phyloP scores from a whole-genome alignment of 2,329 filamentous ascomycete genomes.

The Xylariaceae sp. region DNA sequence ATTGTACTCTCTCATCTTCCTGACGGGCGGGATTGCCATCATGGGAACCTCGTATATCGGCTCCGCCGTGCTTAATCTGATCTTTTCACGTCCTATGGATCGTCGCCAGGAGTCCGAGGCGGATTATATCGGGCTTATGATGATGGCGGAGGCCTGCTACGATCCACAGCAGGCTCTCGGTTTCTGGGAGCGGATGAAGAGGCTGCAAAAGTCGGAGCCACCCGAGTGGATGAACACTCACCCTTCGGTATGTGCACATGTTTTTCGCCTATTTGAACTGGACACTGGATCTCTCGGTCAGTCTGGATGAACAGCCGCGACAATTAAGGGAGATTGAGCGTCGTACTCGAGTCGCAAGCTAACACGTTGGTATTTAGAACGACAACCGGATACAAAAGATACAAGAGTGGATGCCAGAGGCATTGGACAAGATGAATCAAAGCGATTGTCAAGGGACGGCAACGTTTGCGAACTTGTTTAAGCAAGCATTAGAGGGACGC shows the following conservation, averaged over 20 bases:
- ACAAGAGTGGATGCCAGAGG: slow-evolving; percentile 54
- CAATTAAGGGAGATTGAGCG: slow-evolving; percentile 14
- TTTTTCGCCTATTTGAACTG: background rate
- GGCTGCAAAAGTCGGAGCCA: slow-evolving; percentile 39
- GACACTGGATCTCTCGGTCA: background rate
- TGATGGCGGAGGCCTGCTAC: slow-evolving; percentile 78
- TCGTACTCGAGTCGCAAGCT: slow-evolving; percentile 1
- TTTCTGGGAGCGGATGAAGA: slow-evolving; percentile 64
- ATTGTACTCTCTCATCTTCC: slow-evolving; percentile 44
- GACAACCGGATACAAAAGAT: slow-evolving; percentile 61
- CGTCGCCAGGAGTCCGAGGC: slow-evolving; percentile 71
- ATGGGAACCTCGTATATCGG: slow-evolving; percentile 38
- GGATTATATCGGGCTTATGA: slow-evolving; percentile 74
- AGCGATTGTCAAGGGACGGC: slow-evolving; percentile 51
- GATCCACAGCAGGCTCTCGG: slow-evolving; percentile 60
- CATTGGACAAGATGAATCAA: slow-evolving; percentile 46
- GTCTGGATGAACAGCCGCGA: background rate
- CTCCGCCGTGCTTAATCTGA: slow-evolving; percentile 51
- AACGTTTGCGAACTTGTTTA: slow-evolving; percentile 49
- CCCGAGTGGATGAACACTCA: slow-evolving; percentile 74
- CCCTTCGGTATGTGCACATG: slow-evolving; percentile 53
- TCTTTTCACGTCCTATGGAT: slow-evolving; percentile 63
- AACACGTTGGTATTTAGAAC: slow-evolving; percentile 37
- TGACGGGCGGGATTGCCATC: slow-evolving; percentile 42
- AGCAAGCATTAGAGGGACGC: slow-evolving; percentile 40